Conservation (phyloP, 306 rosid species). For the Vigna hirtella region DNA sequence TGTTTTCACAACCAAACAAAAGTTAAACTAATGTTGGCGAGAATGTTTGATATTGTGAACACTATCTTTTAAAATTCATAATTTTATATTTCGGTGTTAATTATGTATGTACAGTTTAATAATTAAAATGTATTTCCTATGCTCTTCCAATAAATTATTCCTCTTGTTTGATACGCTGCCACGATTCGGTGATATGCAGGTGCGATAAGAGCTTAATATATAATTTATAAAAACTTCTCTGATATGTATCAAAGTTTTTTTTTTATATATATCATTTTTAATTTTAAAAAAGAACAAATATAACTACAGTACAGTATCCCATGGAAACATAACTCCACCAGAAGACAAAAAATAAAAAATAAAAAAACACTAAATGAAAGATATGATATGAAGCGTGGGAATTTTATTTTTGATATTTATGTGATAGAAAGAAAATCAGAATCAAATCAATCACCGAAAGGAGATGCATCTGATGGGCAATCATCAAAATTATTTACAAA, state of each 20-base stretch:
- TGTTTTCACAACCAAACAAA: no score
- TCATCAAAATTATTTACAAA: background rate
- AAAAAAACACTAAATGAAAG: background rate
- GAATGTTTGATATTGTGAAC: no score
- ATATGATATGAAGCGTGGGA: background rate
- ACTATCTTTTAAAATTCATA: no score
- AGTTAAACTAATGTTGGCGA: no score
- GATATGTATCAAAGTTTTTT: no score
- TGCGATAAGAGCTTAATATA: background rate
- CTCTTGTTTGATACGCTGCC: background rate
- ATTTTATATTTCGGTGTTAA: background rate
- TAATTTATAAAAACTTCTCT: no score
- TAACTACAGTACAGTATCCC: background rate
- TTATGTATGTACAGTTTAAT: background rate
- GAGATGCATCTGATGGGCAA: background rate
- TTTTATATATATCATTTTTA: no score
- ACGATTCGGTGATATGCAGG: background rate
- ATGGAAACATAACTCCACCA: background rate
- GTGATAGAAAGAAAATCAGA: constrained; percentile 14
- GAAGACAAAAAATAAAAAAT: background rate
- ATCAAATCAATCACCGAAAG: constrained; percentile 14
- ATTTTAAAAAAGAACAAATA: background rate
- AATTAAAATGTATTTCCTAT: background rate
- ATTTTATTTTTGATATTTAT: background rate
- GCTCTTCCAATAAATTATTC: background rate